Percentiles rank a stretch among this genome's conserved stretches.
Evolutionary conservation across 1,284 basidiomycete species (phyloP).

Genomic region (Apiotrichum mycotoxinovorans): DNA sequence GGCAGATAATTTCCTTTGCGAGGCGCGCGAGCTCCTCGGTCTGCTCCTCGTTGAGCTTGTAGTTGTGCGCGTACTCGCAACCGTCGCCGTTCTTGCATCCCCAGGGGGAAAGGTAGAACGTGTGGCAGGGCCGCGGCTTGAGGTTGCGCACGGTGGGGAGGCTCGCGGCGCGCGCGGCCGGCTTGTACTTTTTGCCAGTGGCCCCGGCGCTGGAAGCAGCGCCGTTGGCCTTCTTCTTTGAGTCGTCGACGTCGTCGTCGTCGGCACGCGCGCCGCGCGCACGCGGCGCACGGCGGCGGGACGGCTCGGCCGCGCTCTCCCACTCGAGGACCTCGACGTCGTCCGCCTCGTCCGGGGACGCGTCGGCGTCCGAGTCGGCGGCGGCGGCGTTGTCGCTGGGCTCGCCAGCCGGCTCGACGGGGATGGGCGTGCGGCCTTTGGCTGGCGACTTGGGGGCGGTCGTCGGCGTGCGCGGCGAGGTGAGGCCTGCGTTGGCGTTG

Average conservation of each 20-base stretch:
- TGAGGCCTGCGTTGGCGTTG: too few species aligned
- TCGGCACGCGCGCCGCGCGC: constrained; percentile 30
- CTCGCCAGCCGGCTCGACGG: background rate
- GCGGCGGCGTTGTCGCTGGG: background rate
- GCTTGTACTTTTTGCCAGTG: constrained; percentile 16
- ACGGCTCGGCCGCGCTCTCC: constrained; percentile 4
- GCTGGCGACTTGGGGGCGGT: background rate
- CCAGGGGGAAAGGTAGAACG: constrained; percentile 25
- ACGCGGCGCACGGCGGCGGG: background rate
- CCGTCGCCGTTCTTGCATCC: constrained; percentile 38
- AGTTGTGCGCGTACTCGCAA: constrained; percentile 42
- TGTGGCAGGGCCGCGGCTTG: constrained; percentile 24
- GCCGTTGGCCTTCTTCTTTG: constrained; percentile 4
- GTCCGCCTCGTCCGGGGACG: background rate
- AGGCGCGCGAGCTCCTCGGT: constrained; percentile 34
- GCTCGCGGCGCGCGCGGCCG: constrained; percentile 6
- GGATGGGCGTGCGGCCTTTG: background rate
- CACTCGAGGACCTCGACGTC: constrained; percentile 19
- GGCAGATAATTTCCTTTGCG: constrained; percentile 44
- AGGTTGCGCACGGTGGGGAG: constrained; percentile 22
- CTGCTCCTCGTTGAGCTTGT: constrained; percentile 36
- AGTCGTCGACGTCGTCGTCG: constrained; percentile 12
- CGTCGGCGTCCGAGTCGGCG: background rate
- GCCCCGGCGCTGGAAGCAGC: background rate
- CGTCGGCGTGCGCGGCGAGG: background rate